Evolutionary conservation across 2,329 filamentous ascomycete genomes (phyloP).

Genomic region (Daldinia eschscholtzii): DNA sequence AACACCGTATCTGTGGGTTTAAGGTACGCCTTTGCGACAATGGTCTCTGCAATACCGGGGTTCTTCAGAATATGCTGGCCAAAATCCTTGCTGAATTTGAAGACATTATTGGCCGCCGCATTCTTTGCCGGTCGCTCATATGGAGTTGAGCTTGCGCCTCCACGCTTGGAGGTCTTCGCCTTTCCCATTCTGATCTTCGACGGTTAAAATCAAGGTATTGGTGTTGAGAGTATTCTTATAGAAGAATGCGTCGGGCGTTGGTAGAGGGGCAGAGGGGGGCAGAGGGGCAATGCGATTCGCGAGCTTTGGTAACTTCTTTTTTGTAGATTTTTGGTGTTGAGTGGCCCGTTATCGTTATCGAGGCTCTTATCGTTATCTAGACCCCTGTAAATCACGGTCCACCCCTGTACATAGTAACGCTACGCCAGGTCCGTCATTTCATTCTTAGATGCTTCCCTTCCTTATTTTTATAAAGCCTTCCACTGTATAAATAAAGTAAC

Average conservation of each 20-base stretch:
- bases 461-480: conserved; percentile 16
- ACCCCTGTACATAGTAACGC: conserved; percentile 27
- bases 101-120: conserved; percentile 79
- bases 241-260: conserved; percentile 23
- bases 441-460: conserved; percentile 13
- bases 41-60: conserved; percentile 75
- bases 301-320: conserved; percentile 26
- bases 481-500: conserved; percentile 16
- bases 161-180: conserved; percentile 56
- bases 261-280: conserved; percentile 35
- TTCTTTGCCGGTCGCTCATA: conserved; percentile 58
- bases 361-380: conserved; percentile 22
- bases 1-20: conserved; percentile 93
- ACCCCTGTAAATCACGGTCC: conserved; percentile 16
- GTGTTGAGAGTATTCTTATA: conserved; percentile 5
- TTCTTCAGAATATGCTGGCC: conserved; percentile 94
- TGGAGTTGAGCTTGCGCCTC: conserved; percentile 52
- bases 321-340: conserved; percentile 34
- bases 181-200: conserved; percentile 55
- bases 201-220: neutral
- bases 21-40: conserved; percentile 87
- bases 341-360: conserved; percentile 35
- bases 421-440: conserved; percentile 15
- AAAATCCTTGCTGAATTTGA: conserved; percentile 92
- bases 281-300: conserved; percentile 37